phyloP scores from a whole-genome alignment of 1,284 basidiomycete species.

The Rhizoctonia solani region DNA sequence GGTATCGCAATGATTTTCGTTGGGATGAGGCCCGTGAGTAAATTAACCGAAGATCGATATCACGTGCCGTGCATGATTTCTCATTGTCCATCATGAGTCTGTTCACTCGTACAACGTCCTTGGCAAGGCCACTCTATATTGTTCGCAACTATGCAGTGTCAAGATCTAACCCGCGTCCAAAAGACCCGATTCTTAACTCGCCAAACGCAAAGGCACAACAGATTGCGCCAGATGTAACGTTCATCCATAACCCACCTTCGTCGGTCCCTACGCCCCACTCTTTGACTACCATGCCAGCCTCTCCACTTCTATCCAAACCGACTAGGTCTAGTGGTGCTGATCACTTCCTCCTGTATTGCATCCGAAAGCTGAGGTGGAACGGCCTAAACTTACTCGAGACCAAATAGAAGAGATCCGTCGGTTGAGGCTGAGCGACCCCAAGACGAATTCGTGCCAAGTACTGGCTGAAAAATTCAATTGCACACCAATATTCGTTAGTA shows the following conservation, averaged over 20 bases:
- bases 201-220: constrained; percentile 60
- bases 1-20: too few relatives aligned
- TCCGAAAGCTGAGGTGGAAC: constrained; percentile 44
- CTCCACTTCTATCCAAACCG: constrained; percentile 59
- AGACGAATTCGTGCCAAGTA: constrained; percentile 54
- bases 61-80: constrained; percentile 3
- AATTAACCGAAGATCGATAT: neutral
- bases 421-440: constrained; percentile 58
- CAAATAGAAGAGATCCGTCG: constrained; percentile 59
- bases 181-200: constrained; percentile 63
- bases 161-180: constrained; percentile 40
- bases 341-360: constrained; percentile 53
- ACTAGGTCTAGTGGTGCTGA: constrained; percentile 41
- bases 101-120: neutral
- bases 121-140: neutral
- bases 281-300: constrained; percentile 65
- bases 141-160: constrained; percentile 29
- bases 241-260: constrained; percentile 77
- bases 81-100: constrained; percentile 7
- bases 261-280: constrained; percentile 70
- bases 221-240: constrained; percentile 63
- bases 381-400: constrained; percentile 54
- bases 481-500: constrained; percentile 58
- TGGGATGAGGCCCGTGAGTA: too few relatives aligned
- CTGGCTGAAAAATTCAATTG: constrained; percentile 64